These are phyloP conservation scores for Vaccinium vitisidaea DNA, from an alignment of 148 eudicot genomes.

Conservation along the genomic window DNA sequence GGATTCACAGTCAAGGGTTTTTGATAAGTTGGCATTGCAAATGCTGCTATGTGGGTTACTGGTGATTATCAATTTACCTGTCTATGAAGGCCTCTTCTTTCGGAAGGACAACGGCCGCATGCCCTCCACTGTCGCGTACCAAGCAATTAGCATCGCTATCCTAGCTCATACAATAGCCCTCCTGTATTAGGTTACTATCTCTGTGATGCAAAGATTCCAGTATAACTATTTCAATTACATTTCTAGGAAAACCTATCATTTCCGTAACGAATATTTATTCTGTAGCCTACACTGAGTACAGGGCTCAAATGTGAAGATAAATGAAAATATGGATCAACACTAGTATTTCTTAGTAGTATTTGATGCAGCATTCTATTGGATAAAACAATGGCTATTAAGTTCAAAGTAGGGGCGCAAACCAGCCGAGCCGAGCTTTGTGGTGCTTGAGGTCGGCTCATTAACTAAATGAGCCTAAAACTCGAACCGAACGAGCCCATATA, in stretches of 20 bases:
- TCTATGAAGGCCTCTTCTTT: constrained; percentile 39
- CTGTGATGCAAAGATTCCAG: background rate
- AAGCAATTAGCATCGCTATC: constrained; percentile 30
- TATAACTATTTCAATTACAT: background rate
- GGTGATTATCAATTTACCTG: constrained; percentile 39
- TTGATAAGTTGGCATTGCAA: constrained; percentile 32
- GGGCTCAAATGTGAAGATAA: background rate
- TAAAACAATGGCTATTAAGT: too few relatives aligned
- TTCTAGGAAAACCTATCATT: background rate
- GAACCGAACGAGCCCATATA: too few relatives aligned
- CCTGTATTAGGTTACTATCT: constrained; percentile 2
- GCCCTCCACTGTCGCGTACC: constrained; percentile 34
- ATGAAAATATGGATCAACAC: background rate
- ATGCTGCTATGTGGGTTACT: constrained; percentile 31
- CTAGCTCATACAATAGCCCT: constrained; percentile 9
- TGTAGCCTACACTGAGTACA: background rate
- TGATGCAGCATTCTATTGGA: too few relatives aligned
- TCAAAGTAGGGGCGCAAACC: too few relatives aligned
- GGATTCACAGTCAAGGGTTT: background rate
- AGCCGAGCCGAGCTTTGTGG: too few relatives aligned
- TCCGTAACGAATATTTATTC: background rate
- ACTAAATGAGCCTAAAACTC: too few relatives aligned
- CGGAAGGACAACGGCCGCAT: constrained; percentile 58
- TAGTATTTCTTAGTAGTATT: too few relatives aligned
- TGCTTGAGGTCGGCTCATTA: too few relatives aligned